Evolutionary conservation across 352 stramenopile genomes (phyloP).

Genomic region (Globisporangium orthogonon): DNA sequence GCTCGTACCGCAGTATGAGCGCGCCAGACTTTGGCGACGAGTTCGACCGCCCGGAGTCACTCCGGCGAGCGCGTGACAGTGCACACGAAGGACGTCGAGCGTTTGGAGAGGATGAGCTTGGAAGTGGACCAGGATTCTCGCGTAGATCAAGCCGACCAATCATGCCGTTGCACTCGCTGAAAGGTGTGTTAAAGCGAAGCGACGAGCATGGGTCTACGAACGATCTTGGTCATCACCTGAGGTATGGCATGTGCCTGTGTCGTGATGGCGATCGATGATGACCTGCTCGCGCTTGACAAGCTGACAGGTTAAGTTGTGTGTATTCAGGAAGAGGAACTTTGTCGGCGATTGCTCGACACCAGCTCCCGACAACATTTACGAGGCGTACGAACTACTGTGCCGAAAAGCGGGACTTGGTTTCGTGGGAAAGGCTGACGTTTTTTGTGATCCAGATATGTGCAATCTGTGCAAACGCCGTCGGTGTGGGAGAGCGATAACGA

Average conservation of each 20-base stretch:
- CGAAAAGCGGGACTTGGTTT: neutral
- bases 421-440: neutral
- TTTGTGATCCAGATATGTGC: constrained; percentile 39
- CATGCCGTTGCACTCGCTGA: constrained; percentile 9
- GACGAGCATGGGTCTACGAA: constrained; percentile 28
- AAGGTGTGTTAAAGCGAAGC: constrained; percentile 37
- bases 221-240: constrained; percentile 34
- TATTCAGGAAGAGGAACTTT: constrained; percentile 48
- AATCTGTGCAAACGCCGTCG: constrained; percentile 47
- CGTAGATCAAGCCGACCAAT: neutral
- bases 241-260: constrained; percentile 19
- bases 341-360: constrained; percentile 45
- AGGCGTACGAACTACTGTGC: constrained; percentile 26
- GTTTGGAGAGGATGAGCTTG: neutral
- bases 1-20: constrained; percentile 63
- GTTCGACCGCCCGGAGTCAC: constrained; percentile 18
- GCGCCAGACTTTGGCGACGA: constrained; percentile 69
- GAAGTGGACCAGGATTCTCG: neutral
- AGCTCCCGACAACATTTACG: constrained; percentile 49
- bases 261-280: neutral
- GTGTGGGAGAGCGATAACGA: constrained; percentile 82
- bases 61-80: constrained; percentile 29
- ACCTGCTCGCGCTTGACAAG: neutral
- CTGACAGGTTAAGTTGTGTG: neutral
- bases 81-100: constrained; percentile 20